These are phyloP conservation scores for Adansonia gregorii DNA, from an alignment of 441 rosid genomes.

Conservation along the genomic window DNA sequence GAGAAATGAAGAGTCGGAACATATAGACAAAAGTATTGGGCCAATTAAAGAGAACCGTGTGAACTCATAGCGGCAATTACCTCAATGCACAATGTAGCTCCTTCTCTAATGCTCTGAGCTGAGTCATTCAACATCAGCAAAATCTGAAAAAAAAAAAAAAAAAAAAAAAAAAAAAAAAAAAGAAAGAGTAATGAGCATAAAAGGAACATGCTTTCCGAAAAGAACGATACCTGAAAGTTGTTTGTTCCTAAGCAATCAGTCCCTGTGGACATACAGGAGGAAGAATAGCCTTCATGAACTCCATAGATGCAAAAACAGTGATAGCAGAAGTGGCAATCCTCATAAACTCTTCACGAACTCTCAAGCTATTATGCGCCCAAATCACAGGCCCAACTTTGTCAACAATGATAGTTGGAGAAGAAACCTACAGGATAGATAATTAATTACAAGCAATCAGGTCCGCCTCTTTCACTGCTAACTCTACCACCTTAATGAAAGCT, in stretches of 20 bases:
- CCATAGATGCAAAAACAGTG: constrained; percentile 87
- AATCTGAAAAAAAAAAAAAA: constrained; percentile 48
- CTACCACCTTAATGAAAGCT: neutral
- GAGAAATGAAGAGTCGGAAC: no score
- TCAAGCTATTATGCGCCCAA: constrained; percentile 85
- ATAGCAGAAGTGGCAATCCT: constrained; percentile 89
- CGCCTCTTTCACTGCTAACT: neutral
- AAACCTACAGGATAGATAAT: constrained; percentile 57
- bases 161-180: constrained; percentile 17
- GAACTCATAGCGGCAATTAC: constrained; percentile 30
- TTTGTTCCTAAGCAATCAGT: neutral
- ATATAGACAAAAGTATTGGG: neutral
- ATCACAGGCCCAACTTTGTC: constrained; percentile 94
- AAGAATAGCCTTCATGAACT: constrained; percentile 87
- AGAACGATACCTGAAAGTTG: neutral
- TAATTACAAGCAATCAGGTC: neutral
- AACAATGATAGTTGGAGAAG: constrained; percentile 90
- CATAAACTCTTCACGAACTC: constrained; percentile 92
- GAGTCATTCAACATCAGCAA: constrained; percentile 89
- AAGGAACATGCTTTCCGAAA: neutral
- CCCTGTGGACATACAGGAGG: constrained; percentile 65
- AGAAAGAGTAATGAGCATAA: constrained; percentile 4
- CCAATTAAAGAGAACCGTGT: neutral
- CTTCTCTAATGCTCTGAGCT: constrained; percentile 84
- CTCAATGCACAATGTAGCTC: constrained; percentile 89